Conservation (phyloP, 495 filamentous ascomycete species). For the Chaetomidium leptoderma region DNA sequence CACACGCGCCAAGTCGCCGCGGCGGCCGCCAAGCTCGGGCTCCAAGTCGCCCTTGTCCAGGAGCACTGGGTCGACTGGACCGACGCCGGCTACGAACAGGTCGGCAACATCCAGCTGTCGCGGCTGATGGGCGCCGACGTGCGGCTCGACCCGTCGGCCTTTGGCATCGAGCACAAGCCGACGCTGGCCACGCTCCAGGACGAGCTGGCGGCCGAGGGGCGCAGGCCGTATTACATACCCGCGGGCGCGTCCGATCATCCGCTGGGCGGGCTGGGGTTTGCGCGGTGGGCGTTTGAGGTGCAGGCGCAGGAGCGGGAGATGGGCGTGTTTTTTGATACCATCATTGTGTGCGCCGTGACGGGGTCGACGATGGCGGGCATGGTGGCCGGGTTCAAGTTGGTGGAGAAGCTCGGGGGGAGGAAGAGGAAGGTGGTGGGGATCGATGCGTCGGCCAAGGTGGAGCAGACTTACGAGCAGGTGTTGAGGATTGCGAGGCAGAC, state of each 20-base stretch:
- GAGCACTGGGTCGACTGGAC: constrained; percentile 60
- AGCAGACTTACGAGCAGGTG: constrained; percentile 54
- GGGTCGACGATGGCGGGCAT: constrained; percentile 61
- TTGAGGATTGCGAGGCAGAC: constrained; percentile 57
- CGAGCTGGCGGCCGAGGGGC: constrained; percentile 44
- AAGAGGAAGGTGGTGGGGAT: constrained; percentile 55
- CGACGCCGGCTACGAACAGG: constrained; percentile 49
- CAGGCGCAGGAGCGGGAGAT: constrained; percentile 52
- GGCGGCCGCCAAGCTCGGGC: constrained; percentile 48
- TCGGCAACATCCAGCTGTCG: constrained; percentile 61
- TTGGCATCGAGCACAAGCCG: constrained; percentile 58
- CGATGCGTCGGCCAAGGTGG: constrained; percentile 56
- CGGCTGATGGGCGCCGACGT: constrained; percentile 58
- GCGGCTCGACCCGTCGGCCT: constrained; percentile 45
- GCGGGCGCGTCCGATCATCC: constrained; percentile 62
- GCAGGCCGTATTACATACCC: constrained; percentile 61
- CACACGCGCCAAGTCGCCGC: constrained; percentile 62
- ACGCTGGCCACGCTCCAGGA: constrained; percentile 45
- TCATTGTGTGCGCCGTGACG: constrained; percentile 60
- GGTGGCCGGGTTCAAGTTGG: constrained; percentile 59
- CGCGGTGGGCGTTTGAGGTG: constrained; percentile 61
- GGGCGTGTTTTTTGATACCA: constrained; percentile 56
- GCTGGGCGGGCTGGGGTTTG: constrained; percentile 61
- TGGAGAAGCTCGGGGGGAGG: constrained; percentile 38
- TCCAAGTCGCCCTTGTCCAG: constrained; percentile 54